Base-by-base conservation (phyloP, 768 basidiomycete genomes). In the Collybia sp. region DNA sequence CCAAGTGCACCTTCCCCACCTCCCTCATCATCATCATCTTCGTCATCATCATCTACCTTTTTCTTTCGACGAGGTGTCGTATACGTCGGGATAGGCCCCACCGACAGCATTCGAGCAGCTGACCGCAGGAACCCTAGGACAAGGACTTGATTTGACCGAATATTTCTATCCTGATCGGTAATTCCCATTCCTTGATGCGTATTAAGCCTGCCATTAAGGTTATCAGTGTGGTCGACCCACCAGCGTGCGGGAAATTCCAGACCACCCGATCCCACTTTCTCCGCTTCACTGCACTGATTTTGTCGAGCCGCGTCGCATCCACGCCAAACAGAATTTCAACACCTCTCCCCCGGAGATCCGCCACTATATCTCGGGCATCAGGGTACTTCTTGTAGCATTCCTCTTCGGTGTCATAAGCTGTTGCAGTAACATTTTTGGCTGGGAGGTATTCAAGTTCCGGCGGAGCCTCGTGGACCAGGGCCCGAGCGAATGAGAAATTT, bases 161-260 rank as follows among this genome's bases (percentile, higher is more conserved):
- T 89, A 65, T 96, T 98, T 41, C 94, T 79, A 58, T 94, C 87
- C 64, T 94, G 92, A 62, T 97, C 92, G 17, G 88, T 79, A 50
- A 97, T 93, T 2, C 94, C 92, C 59, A 82, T 90, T 18, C 88
- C 88, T 90, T 37, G n/a, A 57, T 35, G 32, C 32, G 50, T 42
- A 33, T 46, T 16, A 38, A 49, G 30, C 40, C 17, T 5, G 16
- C 48, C 34, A 46, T n/a, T 16, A 20, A 44, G 8, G 44, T n/a
- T 34, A 48, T 46, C 41, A 15, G 25, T 40, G 31, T 16, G 17
- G 15, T 44, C 40, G 11, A 57, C 80, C 52, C 57, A 90, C 94
- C 94, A 57, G 88, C 87, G 68, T 98, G 95, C 48, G 95, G 95
- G 60, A 97, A 98, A 62, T 98, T 96, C 85, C 92, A 97, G 6